Percentiles rank a stretch among this genome's conserved stretches.
These are phyloP conservation scores for Chondrus crispus DNA, from an alignment of 23 red algal genomes.

Conservation along the genomic window DNA sequence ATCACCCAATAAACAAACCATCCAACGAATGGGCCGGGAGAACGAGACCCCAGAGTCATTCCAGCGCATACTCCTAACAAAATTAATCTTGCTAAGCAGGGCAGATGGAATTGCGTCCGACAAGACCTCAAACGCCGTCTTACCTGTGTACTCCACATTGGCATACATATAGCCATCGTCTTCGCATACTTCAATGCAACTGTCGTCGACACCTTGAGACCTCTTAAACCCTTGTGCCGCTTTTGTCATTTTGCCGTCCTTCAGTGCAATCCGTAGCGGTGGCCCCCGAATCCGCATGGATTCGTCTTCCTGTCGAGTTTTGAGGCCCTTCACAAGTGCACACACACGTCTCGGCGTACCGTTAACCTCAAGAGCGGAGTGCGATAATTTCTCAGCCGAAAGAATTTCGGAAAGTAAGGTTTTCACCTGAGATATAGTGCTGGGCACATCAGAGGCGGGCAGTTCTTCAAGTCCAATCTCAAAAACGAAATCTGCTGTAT, in stretches of 20 bases:
- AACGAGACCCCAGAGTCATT: slow-evolving; percentile 76
- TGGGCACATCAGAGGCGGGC: slow-evolving; percentile 68
- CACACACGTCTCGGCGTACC: slow-evolving; percentile 82
- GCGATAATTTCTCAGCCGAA: slow-evolving; percentile 8
- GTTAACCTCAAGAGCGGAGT: slow-evolving; percentile 40
- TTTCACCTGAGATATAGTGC: slow-evolving; percentile 64
- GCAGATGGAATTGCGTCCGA: slow-evolving; percentile 19
- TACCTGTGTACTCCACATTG: slow-evolving; percentile 39
- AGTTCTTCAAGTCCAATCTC: slow-evolving; percentile 97
- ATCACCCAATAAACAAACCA: slow-evolving; percentile 80
- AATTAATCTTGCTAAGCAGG: slow-evolving; percentile 57
- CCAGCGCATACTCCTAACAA: slow-evolving; percentile 87
- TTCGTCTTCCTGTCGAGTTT: slow-evolving; percentile 55
- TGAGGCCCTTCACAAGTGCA: slow-evolving; percentile 52
- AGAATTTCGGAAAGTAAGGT: slow-evolving; percentile 51
- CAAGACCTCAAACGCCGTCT: slow-evolving; percentile 50
- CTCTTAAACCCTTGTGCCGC: slow-evolving; percentile 77
- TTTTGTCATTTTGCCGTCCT: slow-evolving; percentile 77
- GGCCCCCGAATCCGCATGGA: slow-evolving; percentile 69
- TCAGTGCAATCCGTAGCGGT: slow-evolving; percentile 64
- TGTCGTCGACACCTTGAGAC: slow-evolving; percentile 60
- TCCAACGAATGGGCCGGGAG: slow-evolving; percentile 93
- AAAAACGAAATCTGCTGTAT: slow-evolving; percentile 63
- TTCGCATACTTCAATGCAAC: slow-evolving; percentile 31
- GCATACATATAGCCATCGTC: slow-evolving; percentile 88